phyloP scores from a whole-genome alignment of 106 monocot species.

The Platanthera guangdongensis region DNA sequence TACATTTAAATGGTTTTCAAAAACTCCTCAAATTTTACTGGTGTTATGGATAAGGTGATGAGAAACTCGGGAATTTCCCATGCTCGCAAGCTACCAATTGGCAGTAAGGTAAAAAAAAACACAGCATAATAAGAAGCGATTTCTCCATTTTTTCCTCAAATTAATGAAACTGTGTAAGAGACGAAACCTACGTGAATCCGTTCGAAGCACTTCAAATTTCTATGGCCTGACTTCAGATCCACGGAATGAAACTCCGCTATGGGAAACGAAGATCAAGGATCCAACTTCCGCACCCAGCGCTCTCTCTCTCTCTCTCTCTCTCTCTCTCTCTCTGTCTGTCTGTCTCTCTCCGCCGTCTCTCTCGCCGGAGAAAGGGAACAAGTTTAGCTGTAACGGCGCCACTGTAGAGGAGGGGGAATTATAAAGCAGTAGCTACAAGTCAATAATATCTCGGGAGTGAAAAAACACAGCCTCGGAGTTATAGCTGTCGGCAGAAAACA shows the following conservation, averaged over 20 bases:
- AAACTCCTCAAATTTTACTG: too few relatives aligned
- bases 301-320: neutral
- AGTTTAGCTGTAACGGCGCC: neutral
- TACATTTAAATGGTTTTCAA: too few relatives aligned
- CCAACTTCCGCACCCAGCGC: neutral
- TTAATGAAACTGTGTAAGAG: neutral
- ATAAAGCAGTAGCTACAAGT: neutral
- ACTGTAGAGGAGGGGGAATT: neutral
- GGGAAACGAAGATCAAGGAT: neutral
- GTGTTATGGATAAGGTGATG: neutral
- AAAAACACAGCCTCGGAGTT: too few relatives aligned
- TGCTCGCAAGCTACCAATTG: too few relatives aligned
- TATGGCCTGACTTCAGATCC: neutral
- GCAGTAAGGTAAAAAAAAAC: neutral
- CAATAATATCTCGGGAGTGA: neutral
- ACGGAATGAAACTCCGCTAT: neutral
- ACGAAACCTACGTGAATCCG: neutral
- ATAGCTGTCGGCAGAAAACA: too few relatives aligned
- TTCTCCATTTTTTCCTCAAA: neutral
- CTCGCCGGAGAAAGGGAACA: neutral
- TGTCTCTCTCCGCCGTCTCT: neutral
- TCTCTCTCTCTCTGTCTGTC: neutral
- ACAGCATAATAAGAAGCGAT: neutral
- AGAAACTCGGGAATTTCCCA: neutral
- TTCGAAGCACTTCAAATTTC: neutral